Percentiles rank a stretch among this genome's conserved stretches.
phyloP scores from a whole-genome alignment of 2,329 filamentous ascomycete genomes.

The Colletotrichum sp. region DNA sequence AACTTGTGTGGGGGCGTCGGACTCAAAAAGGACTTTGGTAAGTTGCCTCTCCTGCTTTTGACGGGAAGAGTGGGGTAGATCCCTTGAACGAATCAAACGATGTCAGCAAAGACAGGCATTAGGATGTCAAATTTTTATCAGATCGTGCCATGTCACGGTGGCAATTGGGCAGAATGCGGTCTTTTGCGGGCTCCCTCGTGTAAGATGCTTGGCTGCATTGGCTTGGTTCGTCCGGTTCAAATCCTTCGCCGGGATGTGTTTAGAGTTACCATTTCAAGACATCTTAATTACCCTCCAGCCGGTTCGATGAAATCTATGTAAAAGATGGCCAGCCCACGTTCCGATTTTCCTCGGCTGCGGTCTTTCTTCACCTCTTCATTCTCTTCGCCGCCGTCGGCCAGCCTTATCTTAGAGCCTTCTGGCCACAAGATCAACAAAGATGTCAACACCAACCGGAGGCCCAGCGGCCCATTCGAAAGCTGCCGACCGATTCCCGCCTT shows the following conservation, averaged over 20 bases:
- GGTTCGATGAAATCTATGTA: not conserved
- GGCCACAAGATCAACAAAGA: not conserved
- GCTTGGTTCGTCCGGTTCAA: not conserved
- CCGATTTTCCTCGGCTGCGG: not conserved
- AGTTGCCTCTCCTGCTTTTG: not conserved
- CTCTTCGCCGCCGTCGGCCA: not conserved
- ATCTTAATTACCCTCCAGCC: not conserved
- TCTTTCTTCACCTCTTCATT: not conserved
- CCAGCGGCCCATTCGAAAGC: not conserved
- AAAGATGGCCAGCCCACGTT: not conserved
- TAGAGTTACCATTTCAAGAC: not conserved
- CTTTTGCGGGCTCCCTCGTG: not conserved
- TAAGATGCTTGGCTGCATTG: not conserved
- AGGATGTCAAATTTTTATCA: not conserved
- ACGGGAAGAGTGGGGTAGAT: not conserved
- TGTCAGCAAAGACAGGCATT: not conserved
- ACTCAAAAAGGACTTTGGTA: not conserved
- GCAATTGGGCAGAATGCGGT: not conserved
- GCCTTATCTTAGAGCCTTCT: not conserved
- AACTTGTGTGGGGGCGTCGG: not conserved
- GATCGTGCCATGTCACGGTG: not conserved
- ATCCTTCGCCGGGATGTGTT: not conserved
- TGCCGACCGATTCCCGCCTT: not conserved
- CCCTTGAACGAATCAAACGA: not conserved
- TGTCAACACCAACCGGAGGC: not conserved